A percentile compares a stretch with the other conserved stretches of the same genome.
Conservation (phyloP, 495 filamentous ascomycete species). For the Penicillium simplicissimum region DNA sequence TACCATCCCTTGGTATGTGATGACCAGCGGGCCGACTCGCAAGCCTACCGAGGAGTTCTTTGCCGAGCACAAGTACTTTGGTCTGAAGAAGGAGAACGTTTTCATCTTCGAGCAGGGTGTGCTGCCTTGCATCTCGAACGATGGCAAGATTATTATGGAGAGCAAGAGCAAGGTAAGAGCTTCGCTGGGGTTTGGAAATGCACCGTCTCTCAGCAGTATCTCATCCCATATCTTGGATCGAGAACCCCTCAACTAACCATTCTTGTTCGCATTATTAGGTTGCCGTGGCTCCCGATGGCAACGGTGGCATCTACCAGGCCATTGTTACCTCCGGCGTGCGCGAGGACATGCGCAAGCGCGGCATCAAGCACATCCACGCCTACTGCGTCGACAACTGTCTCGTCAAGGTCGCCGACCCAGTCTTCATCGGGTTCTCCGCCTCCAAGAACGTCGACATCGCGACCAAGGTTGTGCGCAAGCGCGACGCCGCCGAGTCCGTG, state of each 20-base stretch:
- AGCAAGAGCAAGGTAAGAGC: slow-evolving; percentile 72
- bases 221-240: neutral
- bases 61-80: slow-evolving; percentile 84
- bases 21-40: slow-evolving; percentile 97
- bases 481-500: slow-evolving; percentile 93
- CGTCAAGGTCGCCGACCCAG: slow-evolving; percentile 94
- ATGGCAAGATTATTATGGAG: slow-evolving; percentile 95
- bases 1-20: slow-evolving; percentile 96
- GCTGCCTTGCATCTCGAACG: slow-evolving; percentile 94
- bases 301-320: slow-evolving; percentile 95
- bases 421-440: slow-evolving; percentile 92
- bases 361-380: slow-evolving; percentile 93
- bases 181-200: neutral
- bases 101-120: slow-evolving; percentile 96
- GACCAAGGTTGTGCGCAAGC: slow-evolving; percentile 98
- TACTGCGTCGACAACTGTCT: slow-evolving; percentile 99
- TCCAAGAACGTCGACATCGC: slow-evolving; percentile 91
- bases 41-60: slow-evolving; percentile 92
- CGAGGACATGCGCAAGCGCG: slow-evolving; percentile 82
- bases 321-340: slow-evolving; percentile 80
- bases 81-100: slow-evolving; percentile 80
- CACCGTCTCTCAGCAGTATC: neutral
- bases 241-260: neutral
- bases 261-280: slow-evolving; percentile 48
- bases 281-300: slow-evolving; percentile 97